Base-by-base conservation (phyloP, 2,329 filamentous ascomycete genomes). In the Fusarium guadeloupense region DNA sequence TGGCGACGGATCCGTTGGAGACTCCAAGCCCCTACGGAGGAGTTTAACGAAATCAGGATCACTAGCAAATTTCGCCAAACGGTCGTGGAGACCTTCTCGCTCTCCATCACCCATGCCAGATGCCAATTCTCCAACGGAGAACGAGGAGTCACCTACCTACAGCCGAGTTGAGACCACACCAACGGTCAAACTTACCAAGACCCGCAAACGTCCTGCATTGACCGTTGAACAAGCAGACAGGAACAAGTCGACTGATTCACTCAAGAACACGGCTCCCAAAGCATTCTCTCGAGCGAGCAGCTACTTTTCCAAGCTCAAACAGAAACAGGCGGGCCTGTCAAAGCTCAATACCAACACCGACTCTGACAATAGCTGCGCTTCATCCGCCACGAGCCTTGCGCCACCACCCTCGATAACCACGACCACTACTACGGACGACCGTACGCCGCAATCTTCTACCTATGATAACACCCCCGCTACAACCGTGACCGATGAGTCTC, bases 31-130 rank as follows among this genome's bases (percentile, higher is more conserved):
- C 14, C 45, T 72, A 40, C 75, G 80, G 39, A 74, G 74, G 50
- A 70, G 76, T 30, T 74, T 74, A 43, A 74, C 74, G 4, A 72
- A 78, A 26, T 76, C 80, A 6, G 78, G 78, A 46, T 82, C 80
- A 34, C 79, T 85, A 62, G 77, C 79, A 42, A 80, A 76, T 58
- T 80, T 84, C 66, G 78, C 83, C 9, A 80, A 77, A 59, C 78
- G 80, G 46, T 81, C 82, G 34, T 86, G 83, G 83, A 80, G 81
- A 17, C 71, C 76, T 31, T 83, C 83, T 28, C 76, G 80, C 14
- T 82, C 81, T 2, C 78, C 82, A 0, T 82, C 82, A 4, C 80
- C 83, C 35, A 67, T 77, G 59, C 66, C 62, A 59, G 55, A 75
- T 69, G 66, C 67, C 31, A 56, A 64, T 13, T 49, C 62, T 40